phyloP scores from a whole-genome alignment of 495 filamentous ascomycete species.

The Aspergillus sparsus region DNA sequence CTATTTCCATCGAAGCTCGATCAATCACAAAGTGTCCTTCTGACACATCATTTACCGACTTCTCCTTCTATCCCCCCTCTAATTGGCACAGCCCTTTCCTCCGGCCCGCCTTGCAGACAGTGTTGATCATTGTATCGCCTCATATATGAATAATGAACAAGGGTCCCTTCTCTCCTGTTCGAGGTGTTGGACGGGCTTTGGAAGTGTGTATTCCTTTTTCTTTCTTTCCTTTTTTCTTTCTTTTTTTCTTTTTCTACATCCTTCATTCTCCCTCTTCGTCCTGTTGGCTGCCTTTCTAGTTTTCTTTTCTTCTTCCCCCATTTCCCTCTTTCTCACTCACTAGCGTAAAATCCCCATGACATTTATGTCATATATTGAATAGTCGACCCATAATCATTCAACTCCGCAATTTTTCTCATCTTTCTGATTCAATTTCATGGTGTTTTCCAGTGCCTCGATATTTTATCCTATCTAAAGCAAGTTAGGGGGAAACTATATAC shows the following conservation, averaged over 20 bases:
- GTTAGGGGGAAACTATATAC: not conserved
- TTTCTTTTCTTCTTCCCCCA: not conserved
- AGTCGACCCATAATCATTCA: conserved; percentile 1
- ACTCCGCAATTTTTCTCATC: not conserved
- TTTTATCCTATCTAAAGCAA: conserved; percentile 7
- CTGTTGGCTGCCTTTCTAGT: not conserved
- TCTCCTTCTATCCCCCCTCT: not conserved
- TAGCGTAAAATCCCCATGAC: conserved; percentile 12
- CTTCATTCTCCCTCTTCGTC: not conserved
- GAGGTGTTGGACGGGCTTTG: not conserved
- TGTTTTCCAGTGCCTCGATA: not conserved
- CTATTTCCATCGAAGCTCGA: conserved; percentile 1
- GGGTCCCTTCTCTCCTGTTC: not conserved
- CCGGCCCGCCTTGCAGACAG: conserved; percentile 14
- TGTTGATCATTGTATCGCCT: conserved; percentile 4
- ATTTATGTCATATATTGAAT: conserved; percentile 2
- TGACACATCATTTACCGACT: conserved; percentile 10
- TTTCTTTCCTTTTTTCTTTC: conserved; percentile 2
- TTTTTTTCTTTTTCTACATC: not conserved
- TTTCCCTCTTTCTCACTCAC: conserved; percentile 2
- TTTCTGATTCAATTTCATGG: conserved; percentile 5
- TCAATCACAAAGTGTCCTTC: conserved; percentile 9
- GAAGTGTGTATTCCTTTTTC: not conserved
- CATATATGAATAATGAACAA: conserved; percentile 3
- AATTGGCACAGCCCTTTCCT: conserved; percentile 13